These are phyloP conservation scores for Heterobasidion annosum DNA, from an alignment of 1,284 basidiomycete genomes.

Conservation along the genomic window DNA sequence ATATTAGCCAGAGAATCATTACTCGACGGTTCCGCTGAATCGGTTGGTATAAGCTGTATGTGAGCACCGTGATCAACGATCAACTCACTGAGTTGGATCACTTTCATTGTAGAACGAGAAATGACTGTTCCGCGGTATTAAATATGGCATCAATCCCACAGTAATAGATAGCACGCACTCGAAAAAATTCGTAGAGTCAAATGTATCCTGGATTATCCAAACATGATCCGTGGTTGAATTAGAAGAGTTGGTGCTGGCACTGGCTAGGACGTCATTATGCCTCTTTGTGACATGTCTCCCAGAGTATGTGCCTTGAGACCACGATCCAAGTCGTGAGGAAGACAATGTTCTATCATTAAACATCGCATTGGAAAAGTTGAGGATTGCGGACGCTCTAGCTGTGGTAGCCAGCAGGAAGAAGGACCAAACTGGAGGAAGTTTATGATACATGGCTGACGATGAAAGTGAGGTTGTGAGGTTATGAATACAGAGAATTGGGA, in stretches of 20 bases:
- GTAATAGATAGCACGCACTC: conserved; percentile 17
- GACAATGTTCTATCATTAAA: too few species aligned
- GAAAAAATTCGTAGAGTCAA: conserved; percentile 23
- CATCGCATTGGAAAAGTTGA: too few species aligned
- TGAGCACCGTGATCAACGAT: background rate
- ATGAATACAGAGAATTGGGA: background rate
- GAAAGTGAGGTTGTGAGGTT: background rate
- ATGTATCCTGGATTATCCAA: conserved; percentile 29
- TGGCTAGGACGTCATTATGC: too few species aligned
- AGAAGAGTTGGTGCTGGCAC: background rate
- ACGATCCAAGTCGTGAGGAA: too few species aligned
- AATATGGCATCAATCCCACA: background rate
- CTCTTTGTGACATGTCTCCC: too few species aligned
- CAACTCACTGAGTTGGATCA: conserved; percentile 58
- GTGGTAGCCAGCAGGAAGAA: too few species aligned
- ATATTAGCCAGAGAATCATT: conserved; percentile 13
- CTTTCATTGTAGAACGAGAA: conserved; percentile 50
- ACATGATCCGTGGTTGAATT: conserved; percentile 14
- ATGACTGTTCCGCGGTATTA: conserved; percentile 24
- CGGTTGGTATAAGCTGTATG: background rate
- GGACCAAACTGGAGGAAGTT: too few species aligned
- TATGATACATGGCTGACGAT: background rate
- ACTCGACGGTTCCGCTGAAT: conserved; percentile 54
- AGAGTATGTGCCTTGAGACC: too few species aligned
- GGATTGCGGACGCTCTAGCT: too few species aligned